Conservation (phyloP, 148 eudicot species). For the Tetragonia tetragonoides region DNA sequence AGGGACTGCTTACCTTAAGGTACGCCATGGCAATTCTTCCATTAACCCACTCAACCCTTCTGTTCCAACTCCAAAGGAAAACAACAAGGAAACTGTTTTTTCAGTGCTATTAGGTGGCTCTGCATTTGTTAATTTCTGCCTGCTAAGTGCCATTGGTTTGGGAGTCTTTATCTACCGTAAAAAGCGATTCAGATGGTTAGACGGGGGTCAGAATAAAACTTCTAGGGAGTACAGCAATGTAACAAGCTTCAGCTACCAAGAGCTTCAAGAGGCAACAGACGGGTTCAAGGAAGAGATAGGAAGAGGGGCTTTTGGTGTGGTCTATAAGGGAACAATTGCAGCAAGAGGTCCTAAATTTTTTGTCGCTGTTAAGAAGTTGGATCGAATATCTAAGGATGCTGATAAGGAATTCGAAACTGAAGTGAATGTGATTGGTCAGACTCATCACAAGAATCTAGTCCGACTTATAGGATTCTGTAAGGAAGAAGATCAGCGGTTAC, state of each 20-base stretch:
- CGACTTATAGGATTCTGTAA: constrained; percentile 50
- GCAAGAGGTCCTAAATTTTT: background rate
- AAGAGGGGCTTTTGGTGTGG: constrained; percentile 35
- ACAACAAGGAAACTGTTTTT: constrained; percentile 12
- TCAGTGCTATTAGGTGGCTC: constrained; percentile 32
- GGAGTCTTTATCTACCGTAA: constrained; percentile 14
- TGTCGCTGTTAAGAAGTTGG: constrained; percentile 27
- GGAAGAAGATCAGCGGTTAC: constrained; percentile 41
- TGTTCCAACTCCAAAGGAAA: background rate
- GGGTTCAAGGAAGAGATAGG: constrained; percentile 47
- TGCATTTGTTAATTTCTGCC: constrained; percentile 22
- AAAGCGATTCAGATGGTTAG: background rate
- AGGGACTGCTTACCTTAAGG: constrained; percentile 29
- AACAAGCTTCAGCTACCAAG: constrained; percentile 36
- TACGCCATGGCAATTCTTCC: constrained; percentile 9
- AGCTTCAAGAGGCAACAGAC: constrained; percentile 43
- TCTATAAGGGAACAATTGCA: constrained; percentile 45
- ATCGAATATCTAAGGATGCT: constrained; percentile 27
- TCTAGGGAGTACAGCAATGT: constrained; percentile 16
- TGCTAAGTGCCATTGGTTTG: constrained; percentile 19
- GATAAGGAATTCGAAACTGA: constrained; percentile 51
- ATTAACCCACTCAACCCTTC: background rate
- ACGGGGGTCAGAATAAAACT: background rate
- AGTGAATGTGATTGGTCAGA: constrained; percentile 40
- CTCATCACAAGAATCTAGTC: constrained; percentile 51